These are phyloP conservation scores for Arthrobotrys megalospora DNA, from an alignment of 2,329 filamentous ascomycete genomes.

Conservation along the genomic window DNA sequence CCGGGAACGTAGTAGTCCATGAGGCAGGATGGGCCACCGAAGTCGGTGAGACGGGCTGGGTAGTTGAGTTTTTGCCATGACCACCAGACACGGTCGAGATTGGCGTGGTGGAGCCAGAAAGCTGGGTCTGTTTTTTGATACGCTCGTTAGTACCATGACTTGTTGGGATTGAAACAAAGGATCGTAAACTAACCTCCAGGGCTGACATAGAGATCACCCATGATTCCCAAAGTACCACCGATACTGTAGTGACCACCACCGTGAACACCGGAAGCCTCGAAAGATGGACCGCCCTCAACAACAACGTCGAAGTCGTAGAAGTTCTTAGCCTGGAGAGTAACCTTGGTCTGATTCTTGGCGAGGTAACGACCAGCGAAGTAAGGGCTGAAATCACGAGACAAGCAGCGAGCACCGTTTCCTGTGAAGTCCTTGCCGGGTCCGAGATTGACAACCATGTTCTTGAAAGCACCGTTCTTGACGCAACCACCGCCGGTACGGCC, in stretches of 20 bases:
- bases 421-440: conserved; percentile 63
- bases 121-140: conserved; percentile 58
- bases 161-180: background rate
- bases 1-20: conserved; percentile 52
- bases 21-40: conserved; percentile 66
- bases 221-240: conserved; percentile 66
- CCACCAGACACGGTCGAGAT: conserved; percentile 63
- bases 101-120: conserved; percentile 64
- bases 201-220: conserved; percentile 66
- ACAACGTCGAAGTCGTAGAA: conserved; percentile 63
- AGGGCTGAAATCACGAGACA: conserved; percentile 44
- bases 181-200: conserved; percentile 64
- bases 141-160: background rate
- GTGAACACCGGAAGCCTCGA: conserved; percentile 66
- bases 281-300: conserved; percentile 64
- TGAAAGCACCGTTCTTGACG: conserved; percentile 67
- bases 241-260: conserved; percentile 67
- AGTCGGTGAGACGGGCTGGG: conserved; percentile 65
- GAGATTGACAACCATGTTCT: conserved; percentile 66
- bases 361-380: conserved; percentile 57
- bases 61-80: conserved; percentile 64
- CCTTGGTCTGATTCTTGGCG: conserved; percentile 32
- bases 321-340: conserved; percentile 22
- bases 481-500: conserved; percentile 65
- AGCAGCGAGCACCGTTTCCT: conserved; percentile 18